phyloP scores from a whole-genome alignment of 495 filamentous ascomycete genomes.

The Thermothielavioides terrestris region DNA sequence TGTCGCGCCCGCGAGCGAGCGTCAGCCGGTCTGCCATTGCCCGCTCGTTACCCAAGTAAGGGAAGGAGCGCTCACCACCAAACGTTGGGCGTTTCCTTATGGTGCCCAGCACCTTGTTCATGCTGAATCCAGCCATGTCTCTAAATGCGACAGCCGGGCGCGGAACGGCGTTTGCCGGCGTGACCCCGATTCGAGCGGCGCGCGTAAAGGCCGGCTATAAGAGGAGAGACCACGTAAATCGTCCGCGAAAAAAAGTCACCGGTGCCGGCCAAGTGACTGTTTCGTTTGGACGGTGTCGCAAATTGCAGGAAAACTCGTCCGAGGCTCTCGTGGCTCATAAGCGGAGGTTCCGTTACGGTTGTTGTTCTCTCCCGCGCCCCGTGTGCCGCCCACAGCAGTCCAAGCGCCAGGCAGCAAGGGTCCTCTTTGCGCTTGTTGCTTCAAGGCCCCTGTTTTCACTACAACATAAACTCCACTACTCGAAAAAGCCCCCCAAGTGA shows the following conservation, averaged over 20 bases:
- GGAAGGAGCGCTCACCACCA: slow-evolving; percentile 14
- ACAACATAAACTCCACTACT: not conserved
- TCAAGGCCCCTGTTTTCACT: slow-evolving; percentile 1
- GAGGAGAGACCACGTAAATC: not conserved
- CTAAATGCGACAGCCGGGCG: not conserved
- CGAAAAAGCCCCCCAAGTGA: too few species aligned
- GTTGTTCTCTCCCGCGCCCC: not conserved
- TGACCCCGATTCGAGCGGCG: not conserved
- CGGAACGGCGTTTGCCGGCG: not conserved
- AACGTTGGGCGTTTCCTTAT: slow-evolving; percentile 37
- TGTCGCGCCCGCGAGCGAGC: slow-evolving; percentile 2
- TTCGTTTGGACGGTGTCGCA: not conserved
- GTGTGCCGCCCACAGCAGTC: not conserved
- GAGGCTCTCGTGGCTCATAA: not conserved
- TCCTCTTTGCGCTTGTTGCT: not conserved
- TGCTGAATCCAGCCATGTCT: slow-evolving; percentile 44
- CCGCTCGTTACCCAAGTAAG: too few species aligned
- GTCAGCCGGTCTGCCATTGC: not conserved
- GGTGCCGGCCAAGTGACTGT: not conserved
- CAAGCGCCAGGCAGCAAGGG: slow-evolving; percentile 9
- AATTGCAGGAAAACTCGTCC: not conserved
- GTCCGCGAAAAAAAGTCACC: not conserved
- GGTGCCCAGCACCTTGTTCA: slow-evolving; percentile 48
- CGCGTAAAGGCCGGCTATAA: not conserved
- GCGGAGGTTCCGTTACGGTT: too few species aligned